A percentile compares a stretch with the other conserved stretches of the same genome.
These are phyloP conservation scores for Cladorrhinum sp. DNA, from an alignment of 2,329 filamentous ascomycete species.

Conservation along the genomic window DNA sequence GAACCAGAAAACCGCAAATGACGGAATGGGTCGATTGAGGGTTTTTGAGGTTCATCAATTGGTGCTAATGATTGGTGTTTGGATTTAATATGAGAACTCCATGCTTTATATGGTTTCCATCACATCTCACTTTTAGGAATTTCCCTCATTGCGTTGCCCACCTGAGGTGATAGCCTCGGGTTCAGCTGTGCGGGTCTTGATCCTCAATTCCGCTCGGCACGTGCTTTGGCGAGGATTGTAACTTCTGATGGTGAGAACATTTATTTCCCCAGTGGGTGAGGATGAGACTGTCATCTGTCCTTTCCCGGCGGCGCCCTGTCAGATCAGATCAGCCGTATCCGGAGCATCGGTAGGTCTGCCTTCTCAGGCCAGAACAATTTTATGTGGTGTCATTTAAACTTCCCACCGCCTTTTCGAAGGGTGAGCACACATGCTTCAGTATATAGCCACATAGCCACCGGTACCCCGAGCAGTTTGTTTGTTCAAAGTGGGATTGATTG, in stretches of 20 bases:
- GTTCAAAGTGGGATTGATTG: neutral
- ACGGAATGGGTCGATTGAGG: neutral
- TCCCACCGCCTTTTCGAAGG: neutral
- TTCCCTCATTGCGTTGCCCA: neutral
- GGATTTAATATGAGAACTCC: neutral
- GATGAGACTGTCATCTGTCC: conserved; percentile 1
- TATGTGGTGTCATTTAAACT: conserved; percentile 13
- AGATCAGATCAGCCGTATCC: neutral
- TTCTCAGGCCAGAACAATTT: conserved; percentile 17
- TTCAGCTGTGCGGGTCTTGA: neutral
- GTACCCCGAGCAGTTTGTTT: neutral
- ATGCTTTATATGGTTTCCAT: too few relatives aligned
- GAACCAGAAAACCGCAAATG: neutral
- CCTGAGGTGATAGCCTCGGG: neutral
- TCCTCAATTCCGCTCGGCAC: neutral
- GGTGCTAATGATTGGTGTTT: neutral
- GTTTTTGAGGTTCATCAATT: neutral
- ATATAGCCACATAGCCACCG: too few relatives aligned
- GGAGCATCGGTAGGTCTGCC: conserved; percentile 1
- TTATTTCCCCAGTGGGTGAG: neutral
- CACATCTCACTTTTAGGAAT: too few relatives aligned
- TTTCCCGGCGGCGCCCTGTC: neutral
- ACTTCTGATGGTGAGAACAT: neutral
- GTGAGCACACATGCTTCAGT: neutral
- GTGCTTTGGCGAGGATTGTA: neutral